Percentiles rank a stretch among this genome's conserved stretches.
Conservation (phyloP, 2,329 filamentous ascomycete genomes). For the Gaeumannomyces sp. region DNA sequence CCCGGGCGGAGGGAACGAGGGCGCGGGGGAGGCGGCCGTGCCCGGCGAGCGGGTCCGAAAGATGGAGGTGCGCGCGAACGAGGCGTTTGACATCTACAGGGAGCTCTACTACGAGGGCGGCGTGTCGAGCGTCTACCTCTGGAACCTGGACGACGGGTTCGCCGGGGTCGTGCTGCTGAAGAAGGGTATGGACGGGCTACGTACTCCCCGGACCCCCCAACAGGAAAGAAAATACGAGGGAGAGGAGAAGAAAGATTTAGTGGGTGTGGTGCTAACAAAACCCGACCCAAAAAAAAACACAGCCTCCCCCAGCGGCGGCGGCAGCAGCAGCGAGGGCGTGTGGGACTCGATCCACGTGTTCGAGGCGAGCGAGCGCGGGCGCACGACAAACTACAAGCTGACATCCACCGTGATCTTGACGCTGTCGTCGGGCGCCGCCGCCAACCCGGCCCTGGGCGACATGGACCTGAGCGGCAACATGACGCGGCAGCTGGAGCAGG, state of each 20-base stretch:
- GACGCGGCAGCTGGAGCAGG: slow-evolving; percentile 92
- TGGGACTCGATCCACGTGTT: slow-evolving; percentile 99
- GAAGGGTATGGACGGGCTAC: slow-evolving; percentile 63
- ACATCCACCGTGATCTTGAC: slow-evolving; percentile 95
- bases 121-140: slow-evolving; percentile 93
- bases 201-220: not conserved
- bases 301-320: slow-evolving; percentile 59
- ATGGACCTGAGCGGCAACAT: slow-evolving; percentile 96
- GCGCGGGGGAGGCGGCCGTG: slow-evolving; percentile 70
- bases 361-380: slow-evolving; percentile 87
- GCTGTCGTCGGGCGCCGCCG: slow-evolving; percentile 62
- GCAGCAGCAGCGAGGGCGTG: slow-evolving; percentile 65
- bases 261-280: no score
- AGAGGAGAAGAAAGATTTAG: no score
- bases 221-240: not conserved
- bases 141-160: slow-evolving; percentile 97
- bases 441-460: slow-evolving; percentile 59
- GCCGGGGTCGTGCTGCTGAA: slow-evolving; percentile 93
- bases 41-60: slow-evolving; percentile 86
- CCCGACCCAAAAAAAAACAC: slow-evolving; percentile 2
- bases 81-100: slow-evolving; percentile 93
- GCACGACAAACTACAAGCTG: slow-evolving; percentile 93
- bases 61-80: slow-evolving; percentile 91
- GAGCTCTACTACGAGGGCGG: slow-evolving; percentile 97
- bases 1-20: slow-evolving; percentile 47